Percentiles rank a stretch among this genome's conserved stretches.
Conservation (phyloP, 805 yeast genomes). For the Candida chilensis region DNA sequence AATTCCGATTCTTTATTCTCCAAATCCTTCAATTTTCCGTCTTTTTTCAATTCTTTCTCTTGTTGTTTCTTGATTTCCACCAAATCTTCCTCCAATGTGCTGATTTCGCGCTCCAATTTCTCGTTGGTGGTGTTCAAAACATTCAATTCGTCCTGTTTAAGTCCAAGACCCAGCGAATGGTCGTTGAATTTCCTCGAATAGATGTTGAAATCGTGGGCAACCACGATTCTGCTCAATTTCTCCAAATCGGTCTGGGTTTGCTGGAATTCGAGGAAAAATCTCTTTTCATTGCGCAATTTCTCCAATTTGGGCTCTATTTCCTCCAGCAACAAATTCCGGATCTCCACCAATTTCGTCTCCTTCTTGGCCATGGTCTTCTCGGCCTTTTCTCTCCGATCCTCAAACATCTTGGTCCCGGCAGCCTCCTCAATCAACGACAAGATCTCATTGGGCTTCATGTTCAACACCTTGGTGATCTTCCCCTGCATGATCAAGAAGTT, state of each 20-base stretch:
- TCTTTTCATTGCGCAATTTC: constrained; percentile 70
- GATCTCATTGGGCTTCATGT: constrained; percentile 91
- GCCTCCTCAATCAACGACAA: constrained; percentile 93
- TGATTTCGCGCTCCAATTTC: constrained; percentile 44
- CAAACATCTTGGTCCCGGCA: constrained; percentile 94
- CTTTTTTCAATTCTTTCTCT: constrained; percentile 50
- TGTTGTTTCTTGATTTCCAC: constrained; percentile 40
- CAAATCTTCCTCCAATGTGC: constrained; percentile 51
- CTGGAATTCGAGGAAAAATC: constrained; percentile 78
- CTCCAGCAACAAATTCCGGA: constrained; percentile 61
- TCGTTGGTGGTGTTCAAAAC: constrained; percentile 34
- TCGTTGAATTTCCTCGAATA: constrained; percentile 29
- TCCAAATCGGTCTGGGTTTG: constrained; percentile 77
- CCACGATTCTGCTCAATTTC: constrained; percentile 59
- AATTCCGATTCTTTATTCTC: constrained; percentile 49
- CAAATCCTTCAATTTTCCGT: constrained; percentile 48
- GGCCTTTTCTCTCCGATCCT: constrained; percentile 87
- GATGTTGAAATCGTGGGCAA: constrained; percentile 61
- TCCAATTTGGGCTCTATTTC: constrained; percentile 92
- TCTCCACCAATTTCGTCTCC: constrained; percentile 75
- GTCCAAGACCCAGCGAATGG: constrained; percentile 30
- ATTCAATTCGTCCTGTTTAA: constrained; percentile 27
- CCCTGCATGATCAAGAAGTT: constrained; percentile 98
- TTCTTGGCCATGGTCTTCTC: constrained; percentile 87
- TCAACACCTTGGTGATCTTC: constrained; percentile 90